Conservation (phyloP, 352 stramenopile species). For the Pythium volutum region DNA sequence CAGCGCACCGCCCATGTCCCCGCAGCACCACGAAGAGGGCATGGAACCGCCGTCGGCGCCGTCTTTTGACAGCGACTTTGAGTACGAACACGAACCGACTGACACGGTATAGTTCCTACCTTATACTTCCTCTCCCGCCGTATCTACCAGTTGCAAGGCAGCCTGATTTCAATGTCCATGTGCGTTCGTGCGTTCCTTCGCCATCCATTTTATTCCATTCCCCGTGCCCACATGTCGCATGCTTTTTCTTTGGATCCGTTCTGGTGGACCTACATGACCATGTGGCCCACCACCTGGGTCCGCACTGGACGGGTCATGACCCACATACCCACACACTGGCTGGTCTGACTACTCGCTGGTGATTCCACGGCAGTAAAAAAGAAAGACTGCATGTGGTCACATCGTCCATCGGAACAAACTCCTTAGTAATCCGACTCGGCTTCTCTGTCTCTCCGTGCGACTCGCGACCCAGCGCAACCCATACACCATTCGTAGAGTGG, state of each 20-base stretch:
- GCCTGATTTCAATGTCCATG: background rate
- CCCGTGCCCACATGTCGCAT: background rate
- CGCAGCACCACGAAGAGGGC: constrained; percentile 2
- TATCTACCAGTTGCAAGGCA: background rate
- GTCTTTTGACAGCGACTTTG: constrained; percentile 21
- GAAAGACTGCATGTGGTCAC: background rate
- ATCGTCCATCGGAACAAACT: background rate
- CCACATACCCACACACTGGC: background rate
- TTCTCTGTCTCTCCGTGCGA: background rate
- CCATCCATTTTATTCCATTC: background rate
- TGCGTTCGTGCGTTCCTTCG: background rate
- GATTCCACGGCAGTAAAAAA: background rate
- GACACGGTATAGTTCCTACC: constrained; percentile 8
- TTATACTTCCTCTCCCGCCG: background rate
- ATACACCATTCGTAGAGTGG: background rate
- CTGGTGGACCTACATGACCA: background rate
- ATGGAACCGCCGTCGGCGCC: constrained; percentile 17
- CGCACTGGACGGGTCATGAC: background rate
- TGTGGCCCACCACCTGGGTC: constrained; percentile 4
- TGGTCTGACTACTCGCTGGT: constrained; percentile 9
- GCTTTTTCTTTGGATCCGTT: background rate
- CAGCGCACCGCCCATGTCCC: constrained; percentile 17
- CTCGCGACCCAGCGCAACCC: background rate
- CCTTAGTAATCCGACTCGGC: too few relatives aligned
- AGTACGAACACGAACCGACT: constrained; percentile 7